phyloP scores from a whole-genome alignment of 148 eudicot genomes.

The Spergularia bocconei region DNA sequence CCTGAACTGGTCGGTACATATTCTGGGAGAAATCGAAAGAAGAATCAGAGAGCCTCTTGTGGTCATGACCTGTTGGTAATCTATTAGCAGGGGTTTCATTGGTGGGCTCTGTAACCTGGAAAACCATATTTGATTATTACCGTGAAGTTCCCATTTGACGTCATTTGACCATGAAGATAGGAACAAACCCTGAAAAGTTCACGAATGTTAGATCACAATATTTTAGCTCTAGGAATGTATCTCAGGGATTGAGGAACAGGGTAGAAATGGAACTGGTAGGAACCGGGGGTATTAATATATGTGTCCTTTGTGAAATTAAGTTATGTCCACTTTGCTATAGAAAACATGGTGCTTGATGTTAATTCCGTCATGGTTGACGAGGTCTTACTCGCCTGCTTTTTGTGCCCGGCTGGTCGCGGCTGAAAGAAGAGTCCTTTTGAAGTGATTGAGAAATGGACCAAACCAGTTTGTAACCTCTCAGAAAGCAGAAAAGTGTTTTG shows the following conservation, averaged over 20 bases:
- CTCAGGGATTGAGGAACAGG: background rate
- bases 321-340: too few species aligned
- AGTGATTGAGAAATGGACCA: background rate
- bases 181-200: too few species aligned
- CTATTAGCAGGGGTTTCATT: background rate
- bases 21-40: background rate
- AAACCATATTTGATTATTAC: too few species aligned
- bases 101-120: too few species aligned
- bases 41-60: conserved; percentile 1
- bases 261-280: background rate
- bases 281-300: background rate
- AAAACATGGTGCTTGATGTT: background rate
- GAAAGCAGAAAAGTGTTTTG: background rate
- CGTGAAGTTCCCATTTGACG: too few species aligned
- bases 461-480: background rate
- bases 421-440: background rate
- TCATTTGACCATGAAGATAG: too few species aligned
- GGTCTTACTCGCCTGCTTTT: background rate
- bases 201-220: too few species aligned
- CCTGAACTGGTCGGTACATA: background rate
- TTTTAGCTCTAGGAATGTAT: background rate
- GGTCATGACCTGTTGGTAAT: background rate
- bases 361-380: background rate
- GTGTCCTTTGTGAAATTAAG: background rate
- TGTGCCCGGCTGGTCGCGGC: background rate